These are phyloP conservation scores for Astrothelium macrocarpum DNA, from an alignment of 495 filamentous ascomycete species.

Conservation along the genomic window DNA sequence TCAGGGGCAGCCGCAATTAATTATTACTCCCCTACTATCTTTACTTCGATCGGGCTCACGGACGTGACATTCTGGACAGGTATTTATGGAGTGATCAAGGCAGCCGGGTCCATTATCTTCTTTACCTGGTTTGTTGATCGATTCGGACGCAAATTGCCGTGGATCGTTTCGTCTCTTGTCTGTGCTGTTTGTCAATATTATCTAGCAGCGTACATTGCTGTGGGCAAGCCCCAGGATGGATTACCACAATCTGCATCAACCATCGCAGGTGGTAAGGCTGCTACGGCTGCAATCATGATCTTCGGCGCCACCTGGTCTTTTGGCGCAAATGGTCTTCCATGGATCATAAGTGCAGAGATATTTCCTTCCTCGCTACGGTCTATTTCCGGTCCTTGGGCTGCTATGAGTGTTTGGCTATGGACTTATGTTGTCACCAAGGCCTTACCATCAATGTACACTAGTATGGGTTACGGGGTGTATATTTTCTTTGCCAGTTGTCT, in stretches of 20 bases:
- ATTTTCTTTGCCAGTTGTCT: constrained; percentile 30
- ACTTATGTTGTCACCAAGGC: constrained; percentile 26
- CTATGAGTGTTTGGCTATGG: constrained; percentile 26
- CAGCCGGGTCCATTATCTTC: constrained; percentile 26
- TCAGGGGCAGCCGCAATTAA: constrained; percentile 30
- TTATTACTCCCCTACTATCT: constrained; percentile 32
- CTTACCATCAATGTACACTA: constrained; percentile 24
- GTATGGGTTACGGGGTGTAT: constrained; percentile 28
- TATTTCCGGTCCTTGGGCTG: constrained; percentile 23
- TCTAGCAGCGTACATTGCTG: constrained; percentile 28
- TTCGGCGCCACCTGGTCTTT: constrained; percentile 24
- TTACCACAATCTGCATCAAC: constrained; percentile 21
- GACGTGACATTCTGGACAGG: constrained; percentile 30
- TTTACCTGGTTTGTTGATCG: constrained; percentile 27
- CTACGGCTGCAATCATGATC: constrained; percentile 36
- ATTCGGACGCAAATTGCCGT: constrained; percentile 27
- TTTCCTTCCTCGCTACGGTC: constrained; percentile 22
- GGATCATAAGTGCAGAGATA: constrained; percentile 25
- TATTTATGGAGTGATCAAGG: constrained; percentile 29
- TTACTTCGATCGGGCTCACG: constrained; percentile 27
- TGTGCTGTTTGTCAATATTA: constrained; percentile 29
- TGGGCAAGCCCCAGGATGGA: constrained; percentile 16
- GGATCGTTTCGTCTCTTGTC: constrained; percentile 27
- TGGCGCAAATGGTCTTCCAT: constrained; percentile 22
- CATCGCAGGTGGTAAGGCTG: constrained; percentile 28